Evolutionary conservation across 2,329 filamentous ascomycete genomes (phyloP).

Genomic region (Drechslerella coelobrocha): DNA sequence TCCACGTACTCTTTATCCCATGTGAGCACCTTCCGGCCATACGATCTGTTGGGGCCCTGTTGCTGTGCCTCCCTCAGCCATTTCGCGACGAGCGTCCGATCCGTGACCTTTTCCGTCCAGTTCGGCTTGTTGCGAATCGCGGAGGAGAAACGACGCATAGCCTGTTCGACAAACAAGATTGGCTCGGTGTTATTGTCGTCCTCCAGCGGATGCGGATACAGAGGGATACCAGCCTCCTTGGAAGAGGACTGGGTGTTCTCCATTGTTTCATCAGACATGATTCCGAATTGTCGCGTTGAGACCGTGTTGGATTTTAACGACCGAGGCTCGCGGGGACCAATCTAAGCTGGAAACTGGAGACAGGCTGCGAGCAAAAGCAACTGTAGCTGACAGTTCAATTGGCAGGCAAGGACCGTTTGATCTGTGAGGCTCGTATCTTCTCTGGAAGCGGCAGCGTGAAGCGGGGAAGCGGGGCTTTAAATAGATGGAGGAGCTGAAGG

Average conservation of each 20-base stretch:
- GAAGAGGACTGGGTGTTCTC: too few species aligned
- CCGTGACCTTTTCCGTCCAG: constrained; percentile 44
- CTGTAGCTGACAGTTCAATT: too few species aligned
- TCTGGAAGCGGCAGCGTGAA: too few species aligned
- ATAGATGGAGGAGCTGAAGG: neutral
- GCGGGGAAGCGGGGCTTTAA: neutral
- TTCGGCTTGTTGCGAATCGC: constrained; percentile 37
- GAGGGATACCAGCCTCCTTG: neutral
- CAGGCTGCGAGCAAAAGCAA: too few species aligned
- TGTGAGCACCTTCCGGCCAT: constrained; percentile 13
- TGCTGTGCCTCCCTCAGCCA: constrained; percentile 34
- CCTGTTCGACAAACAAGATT: constrained; percentile 36
- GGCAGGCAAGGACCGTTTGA: too few species aligned
- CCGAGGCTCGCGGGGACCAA: too few species aligned
- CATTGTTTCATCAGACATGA: neutral
- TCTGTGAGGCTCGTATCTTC: too few species aligned
- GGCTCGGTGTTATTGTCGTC: neutral
- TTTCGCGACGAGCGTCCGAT: constrained; percentile 29
- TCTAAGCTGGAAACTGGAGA: too few species aligned
- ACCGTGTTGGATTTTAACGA: neutral
- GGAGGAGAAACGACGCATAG: constrained; percentile 30
- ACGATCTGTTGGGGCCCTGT: constrained; percentile 1
- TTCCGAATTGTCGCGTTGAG: neutral
- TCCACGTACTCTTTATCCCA: constrained; percentile 30
- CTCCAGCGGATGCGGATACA: constrained; percentile 36